Percentiles rank a stretch among this genome's conserved stretches.
phyloP scores from a whole-genome alignment of 148 eudicot species.

The Simmondsia chinensis region DNA sequence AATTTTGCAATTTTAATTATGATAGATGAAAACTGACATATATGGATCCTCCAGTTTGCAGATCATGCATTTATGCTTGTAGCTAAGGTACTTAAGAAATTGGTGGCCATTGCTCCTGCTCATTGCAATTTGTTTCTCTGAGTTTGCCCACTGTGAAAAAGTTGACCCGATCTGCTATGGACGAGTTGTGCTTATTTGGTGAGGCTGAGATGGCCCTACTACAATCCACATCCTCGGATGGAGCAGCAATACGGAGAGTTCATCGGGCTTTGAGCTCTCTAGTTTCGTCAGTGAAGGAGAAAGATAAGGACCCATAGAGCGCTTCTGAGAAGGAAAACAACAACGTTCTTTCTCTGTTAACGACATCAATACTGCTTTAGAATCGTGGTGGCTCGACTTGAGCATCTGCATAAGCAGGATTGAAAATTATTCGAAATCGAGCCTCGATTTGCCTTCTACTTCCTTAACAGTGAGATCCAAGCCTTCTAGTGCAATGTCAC shows the following conservation, averaged over 20 bases:
- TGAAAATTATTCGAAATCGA: slow-evolving; percentile 62
- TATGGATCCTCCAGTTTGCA: slow-evolving; percentile 52
- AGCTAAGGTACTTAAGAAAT: slow-evolving; percentile 76
- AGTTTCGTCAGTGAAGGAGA: slow-evolving; percentile 46
- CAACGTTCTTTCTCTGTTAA: slow-evolving; percentile 45
- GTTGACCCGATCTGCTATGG: slow-evolving; percentile 69
- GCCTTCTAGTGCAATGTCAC: slow-evolving; percentile 63
- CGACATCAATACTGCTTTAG: slow-evolving; percentile 61
- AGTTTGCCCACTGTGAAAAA: slow-evolving; percentile 70
- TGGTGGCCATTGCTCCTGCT: slow-evolving; percentile 60
- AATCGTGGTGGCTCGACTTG: slow-evolving; percentile 91
- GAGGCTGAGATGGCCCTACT: slow-evolving; percentile 77
- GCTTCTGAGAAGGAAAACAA: slow-evolving; percentile 32
- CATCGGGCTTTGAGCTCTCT: slow-evolving; percentile 86
- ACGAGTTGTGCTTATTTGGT: slow-evolving; percentile 59
- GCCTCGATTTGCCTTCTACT: slow-evolving; percentile 42
- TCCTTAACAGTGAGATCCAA: slow-evolving; percentile 31
- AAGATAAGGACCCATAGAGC: slow-evolving; percentile 34
- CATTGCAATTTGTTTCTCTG: slow-evolving; percentile 77
- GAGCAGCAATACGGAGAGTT: slow-evolving; percentile 85
- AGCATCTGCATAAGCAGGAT: slow-evolving; percentile 81
- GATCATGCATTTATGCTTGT: slow-evolving; percentile 85
- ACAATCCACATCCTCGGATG: slow-evolving; percentile 70
- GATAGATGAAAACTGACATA: slow-evolving; percentile 11
- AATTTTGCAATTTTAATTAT: neutral